Evolutionary conservation across 2,329 filamentous ascomycete genomes (phyloP).

Genomic region (Hymenoscyphus occultus): DNA sequence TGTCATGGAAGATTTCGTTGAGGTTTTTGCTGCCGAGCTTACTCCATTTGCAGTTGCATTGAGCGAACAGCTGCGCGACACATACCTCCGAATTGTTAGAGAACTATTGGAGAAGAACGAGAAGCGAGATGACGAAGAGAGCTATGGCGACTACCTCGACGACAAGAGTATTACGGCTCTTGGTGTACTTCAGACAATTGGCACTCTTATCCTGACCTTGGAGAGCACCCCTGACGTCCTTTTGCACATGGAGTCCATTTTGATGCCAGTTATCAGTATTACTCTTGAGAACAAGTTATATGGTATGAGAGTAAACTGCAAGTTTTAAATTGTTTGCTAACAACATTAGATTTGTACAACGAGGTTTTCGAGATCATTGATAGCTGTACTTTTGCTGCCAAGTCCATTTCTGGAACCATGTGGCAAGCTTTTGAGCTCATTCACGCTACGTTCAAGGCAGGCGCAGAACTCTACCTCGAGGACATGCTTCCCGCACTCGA

Average conservation of each 20-base stretch:
- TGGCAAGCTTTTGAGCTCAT: slow-evolving; percentile 98
- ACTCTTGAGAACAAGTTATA: slow-evolving; percentile 98
- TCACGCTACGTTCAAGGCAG: slow-evolving; percentile 94
- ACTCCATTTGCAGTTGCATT: slow-evolving; percentile 96
- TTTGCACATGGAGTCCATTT: slow-evolving; percentile 86
- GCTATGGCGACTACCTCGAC: slow-evolving; percentile 87
- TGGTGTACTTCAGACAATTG: slow-evolving; percentile 95
- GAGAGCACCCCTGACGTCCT: slow-evolving; percentile 97
- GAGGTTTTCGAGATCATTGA: slow-evolving; percentile 99
- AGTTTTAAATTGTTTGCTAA: slow-evolving; percentile 24
- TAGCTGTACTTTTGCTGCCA: slow-evolving; percentile 97
- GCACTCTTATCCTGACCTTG: slow-evolving; percentile 90
- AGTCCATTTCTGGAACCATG: slow-evolving; percentile 93
- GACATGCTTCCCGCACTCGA: slow-evolving; percentile 98
- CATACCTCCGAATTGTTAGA: slow-evolving; percentile 88
- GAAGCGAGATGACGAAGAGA: slow-evolving; percentile 69
- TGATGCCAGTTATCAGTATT: slow-evolving; percentile 96
- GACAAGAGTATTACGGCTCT: slow-evolving; percentile 98
- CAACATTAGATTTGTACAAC: slow-evolving; percentile 76
- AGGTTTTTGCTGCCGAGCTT: slow-evolving; percentile 94
- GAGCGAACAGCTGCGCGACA: slow-evolving; percentile 93
- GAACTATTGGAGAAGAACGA: slow-evolving; percentile 88
- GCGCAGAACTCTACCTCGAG: slow-evolving; percentile 94
- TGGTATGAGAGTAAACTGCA: slow-evolving; percentile 48
- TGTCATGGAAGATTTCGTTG: slow-evolving; percentile 99